These are phyloP conservation scores for Boletellus ananiceps DNA, from an alignment of 768 basidiomycete genomes.

Conservation along the genomic window DNA sequence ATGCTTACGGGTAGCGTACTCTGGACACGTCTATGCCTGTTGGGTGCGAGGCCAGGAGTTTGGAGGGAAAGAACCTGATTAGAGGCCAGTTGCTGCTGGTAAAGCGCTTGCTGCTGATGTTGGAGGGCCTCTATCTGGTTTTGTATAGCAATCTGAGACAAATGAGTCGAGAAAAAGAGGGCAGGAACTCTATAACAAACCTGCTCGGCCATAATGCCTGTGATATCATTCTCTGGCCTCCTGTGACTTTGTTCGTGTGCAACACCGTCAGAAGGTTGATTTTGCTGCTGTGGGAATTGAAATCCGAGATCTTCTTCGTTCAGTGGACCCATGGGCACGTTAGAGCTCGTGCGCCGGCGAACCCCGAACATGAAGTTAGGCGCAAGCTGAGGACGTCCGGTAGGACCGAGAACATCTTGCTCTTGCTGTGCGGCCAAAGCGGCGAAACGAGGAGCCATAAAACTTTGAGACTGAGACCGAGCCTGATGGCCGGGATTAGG, in stretches of 20 bases:
- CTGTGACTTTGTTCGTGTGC: constrained; percentile 42
- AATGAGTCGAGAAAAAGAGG: constrained; percentile 5
- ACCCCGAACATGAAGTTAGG: constrained; percentile 91
- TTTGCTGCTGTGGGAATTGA: constrained; percentile 73
- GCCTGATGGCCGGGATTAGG: constrained; percentile 54
- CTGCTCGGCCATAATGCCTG: constrained; percentile 94
- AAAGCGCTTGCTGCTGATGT: constrained; percentile 85
- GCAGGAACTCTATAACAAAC: constrained; percentile 36
- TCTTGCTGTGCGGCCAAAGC: constrained; percentile 74
- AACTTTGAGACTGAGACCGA: constrained; percentile 77
- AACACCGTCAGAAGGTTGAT: constrained; percentile 22
- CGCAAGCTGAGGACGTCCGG: constrained; percentile 83
- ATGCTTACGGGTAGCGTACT: constrained; percentile 70
- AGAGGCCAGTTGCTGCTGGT: constrained; percentile 86
- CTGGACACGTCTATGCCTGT: constrained; percentile 81
- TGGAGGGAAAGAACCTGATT: constrained; percentile 80
- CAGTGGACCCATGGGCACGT: constrained; percentile 59
- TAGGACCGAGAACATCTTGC: constrained; percentile 56
- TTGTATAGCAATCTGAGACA: constrained; percentile 74
- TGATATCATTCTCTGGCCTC: constrained; percentile 69
- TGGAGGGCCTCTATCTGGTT: constrained; percentile 87
- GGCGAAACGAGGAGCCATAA: constrained; percentile 85
- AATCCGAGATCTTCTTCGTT: constrained; percentile 79
- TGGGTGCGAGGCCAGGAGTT: constrained; percentile 67
- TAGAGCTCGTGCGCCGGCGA: constrained; percentile 46